Percentiles rank a stretch among this genome's conserved stretches.
phyloP scores from a whole-genome alignment of 116 monocot genomes.

The Dioscorea cayenensis region DNA sequence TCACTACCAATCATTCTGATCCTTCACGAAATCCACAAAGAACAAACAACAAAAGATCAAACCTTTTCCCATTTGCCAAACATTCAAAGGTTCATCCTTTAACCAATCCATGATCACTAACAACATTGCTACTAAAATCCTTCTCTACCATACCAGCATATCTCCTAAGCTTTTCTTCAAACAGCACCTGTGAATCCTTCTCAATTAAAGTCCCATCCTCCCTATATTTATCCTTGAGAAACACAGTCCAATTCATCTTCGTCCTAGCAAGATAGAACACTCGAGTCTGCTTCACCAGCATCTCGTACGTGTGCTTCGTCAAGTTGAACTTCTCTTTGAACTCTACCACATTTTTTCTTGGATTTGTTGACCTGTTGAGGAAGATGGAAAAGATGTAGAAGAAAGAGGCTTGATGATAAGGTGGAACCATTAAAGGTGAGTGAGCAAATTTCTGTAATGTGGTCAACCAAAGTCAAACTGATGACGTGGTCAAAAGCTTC shows the following conservation, averaged over 20 bases:
- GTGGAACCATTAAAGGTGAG: too few relatives aligned
- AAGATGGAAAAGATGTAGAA: too few relatives aligned
- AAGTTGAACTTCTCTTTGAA: constrained; percentile 90
- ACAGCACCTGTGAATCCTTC: constrained; percentile 62
- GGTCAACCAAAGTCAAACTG: too few relatives aligned
- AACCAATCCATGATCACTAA: not conserved
- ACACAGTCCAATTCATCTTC: constrained; percentile 90
- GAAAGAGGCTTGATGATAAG: too few relatives aligned
- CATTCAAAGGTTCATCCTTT: not conserved
- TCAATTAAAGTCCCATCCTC: constrained; percentile 59
- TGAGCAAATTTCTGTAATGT: too few relatives aligned
- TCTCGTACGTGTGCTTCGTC: constrained; percentile 66
- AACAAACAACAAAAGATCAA: too few relatives aligned
- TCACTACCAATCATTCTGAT: too few relatives aligned
- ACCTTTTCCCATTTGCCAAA: not conserved
- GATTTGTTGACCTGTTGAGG: too few relatives aligned
- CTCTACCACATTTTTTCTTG: constrained; percentile 87
- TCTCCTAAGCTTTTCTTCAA: constrained; percentile 66
- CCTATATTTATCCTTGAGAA: constrained; percentile 64
- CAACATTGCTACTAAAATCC: not conserved
- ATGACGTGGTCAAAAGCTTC: too few relatives aligned
- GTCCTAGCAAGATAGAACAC: constrained; percentile 87
- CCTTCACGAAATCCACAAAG: too few relatives aligned
- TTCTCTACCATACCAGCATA: constrained; percentile 27
- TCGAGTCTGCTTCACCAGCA: constrained; percentile 72